phyloP scores from a whole-genome alignment of 345 rosid species.

The Moricandia arvensis region DNA sequence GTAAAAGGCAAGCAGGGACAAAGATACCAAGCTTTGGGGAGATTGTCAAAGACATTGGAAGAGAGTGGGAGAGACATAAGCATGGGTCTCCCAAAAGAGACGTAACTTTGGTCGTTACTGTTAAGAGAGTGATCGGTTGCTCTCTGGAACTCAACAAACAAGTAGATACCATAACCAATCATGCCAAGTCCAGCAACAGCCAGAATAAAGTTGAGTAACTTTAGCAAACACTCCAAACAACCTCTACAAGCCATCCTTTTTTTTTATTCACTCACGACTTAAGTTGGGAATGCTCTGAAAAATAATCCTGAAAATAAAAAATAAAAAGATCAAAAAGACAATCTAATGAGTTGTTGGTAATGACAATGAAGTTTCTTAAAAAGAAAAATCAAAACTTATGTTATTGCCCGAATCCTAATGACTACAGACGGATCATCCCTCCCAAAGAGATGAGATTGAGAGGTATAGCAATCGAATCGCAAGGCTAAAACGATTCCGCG shows the following conservation, averaged over 20 bases:
- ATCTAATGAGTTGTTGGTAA: background rate
- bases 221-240: constrained; percentile 73
- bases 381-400: background rate
- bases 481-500: background rate
- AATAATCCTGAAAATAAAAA: constrained; percentile 32
- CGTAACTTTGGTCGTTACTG: constrained; percentile 35
- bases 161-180: constrained; percentile 93
- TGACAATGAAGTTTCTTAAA: background rate
- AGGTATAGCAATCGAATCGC: background rate
- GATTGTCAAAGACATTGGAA: constrained; percentile 49
- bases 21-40: constrained; percentile 97
- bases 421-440: background rate
- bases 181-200: constrained; percentile 80
- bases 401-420: too few species aligned
- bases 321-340: background rate
- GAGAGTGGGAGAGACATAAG: constrained; percentile 66
- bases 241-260: constrained; percentile 75
- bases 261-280: background rate
- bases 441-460: background rate
- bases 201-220: constrained; percentile 77
- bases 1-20: background rate
- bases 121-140: constrained; percentile 35
- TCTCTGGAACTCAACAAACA: constrained; percentile 68
- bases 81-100: constrained; percentile 82
- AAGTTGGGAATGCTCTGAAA: background rate